Conservation (phyloP, 768 basidiomycete species). For the Pleurotus ostreatus region DNA sequence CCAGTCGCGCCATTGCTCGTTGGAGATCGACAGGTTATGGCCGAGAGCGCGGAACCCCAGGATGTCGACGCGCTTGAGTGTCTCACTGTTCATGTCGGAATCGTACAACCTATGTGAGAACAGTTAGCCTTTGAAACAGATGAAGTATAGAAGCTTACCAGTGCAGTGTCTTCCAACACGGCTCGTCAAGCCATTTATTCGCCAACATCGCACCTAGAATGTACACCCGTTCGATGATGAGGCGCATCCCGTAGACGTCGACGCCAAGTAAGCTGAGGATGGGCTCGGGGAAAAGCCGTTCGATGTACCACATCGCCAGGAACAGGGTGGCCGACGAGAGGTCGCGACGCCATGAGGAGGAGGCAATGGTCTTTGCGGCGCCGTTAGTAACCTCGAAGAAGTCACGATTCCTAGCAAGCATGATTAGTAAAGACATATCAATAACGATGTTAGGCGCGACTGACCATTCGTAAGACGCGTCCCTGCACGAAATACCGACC, state of each 20-base stretch:
- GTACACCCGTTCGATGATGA: constrained; percentile 45
- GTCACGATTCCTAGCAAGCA: background rate
- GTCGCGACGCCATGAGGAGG: background rate
- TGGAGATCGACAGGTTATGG: constrained; percentile 14
- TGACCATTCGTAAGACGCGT: background rate
- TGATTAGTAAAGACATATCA: background rate
- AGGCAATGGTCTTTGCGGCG: background rate
- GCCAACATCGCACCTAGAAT: constrained; percentile 53
- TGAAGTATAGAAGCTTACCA: too few relatives aligned
- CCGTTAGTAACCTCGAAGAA: background rate
- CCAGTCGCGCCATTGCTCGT: constrained; percentile 14
- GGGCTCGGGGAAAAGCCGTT: constrained; percentile 43
- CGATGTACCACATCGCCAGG: constrained; percentile 57
- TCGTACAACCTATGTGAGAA: background rate
- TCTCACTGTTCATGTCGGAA: constrained; percentile 1
- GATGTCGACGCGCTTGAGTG: constrained; percentile 14
- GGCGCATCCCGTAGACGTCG: constrained; percentile 32
- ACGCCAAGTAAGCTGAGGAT: constrained; percentile 36
- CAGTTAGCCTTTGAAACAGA: too few relatives aligned
- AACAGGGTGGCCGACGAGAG: constrained; percentile 31
- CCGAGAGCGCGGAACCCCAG: constrained; percentile 14
- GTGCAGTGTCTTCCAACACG: constrained; percentile 45
- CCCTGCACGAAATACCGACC: background rate
- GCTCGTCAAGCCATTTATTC: constrained; percentile 62
- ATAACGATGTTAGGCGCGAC: background rate